Evolutionary conservation across 768 basidiomycete genomes (phyloP).

Genomic region (Boletus tomentosulus): DNA sequence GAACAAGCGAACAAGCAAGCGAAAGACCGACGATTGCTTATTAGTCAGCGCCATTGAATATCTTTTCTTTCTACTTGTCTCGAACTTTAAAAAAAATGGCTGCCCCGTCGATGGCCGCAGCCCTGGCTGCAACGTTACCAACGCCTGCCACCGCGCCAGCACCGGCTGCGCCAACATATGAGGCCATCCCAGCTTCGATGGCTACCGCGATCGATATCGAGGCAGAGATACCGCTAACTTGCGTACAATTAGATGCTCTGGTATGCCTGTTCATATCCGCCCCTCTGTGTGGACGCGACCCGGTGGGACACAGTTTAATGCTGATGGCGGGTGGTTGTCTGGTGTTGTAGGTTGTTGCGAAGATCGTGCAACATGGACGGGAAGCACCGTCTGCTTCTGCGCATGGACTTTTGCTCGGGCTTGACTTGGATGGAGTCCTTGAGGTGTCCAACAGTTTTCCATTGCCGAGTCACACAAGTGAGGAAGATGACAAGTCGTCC

Average conservation of each 20-base stretch:
- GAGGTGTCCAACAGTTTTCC: constrained; percentile 92
- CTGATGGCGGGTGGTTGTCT: constrained; percentile 10
- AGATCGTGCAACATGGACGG: constrained; percentile 89
- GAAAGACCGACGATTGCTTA: constrained; percentile 5
- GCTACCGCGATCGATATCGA: constrained; percentile 92
- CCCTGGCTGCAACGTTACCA: constrained; percentile 81
- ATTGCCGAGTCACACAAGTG: constrained; percentile 64
- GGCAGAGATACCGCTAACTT: constrained; percentile 75
- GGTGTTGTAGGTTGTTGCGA: constrained; percentile 71
- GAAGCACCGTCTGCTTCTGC: constrained; percentile 72
- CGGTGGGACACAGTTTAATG: neutral
- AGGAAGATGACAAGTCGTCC: constrained; percentile 79
- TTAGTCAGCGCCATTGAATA: constrained; percentile 19
- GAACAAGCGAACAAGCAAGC: neutral
- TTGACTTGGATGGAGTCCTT: constrained; percentile 87
- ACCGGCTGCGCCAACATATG: constrained; percentile 66
- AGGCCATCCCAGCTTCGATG: constrained; percentile 90
- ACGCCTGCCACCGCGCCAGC: constrained; percentile 53
- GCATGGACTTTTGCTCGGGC: constrained; percentile 82
- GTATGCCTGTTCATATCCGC: constrained; percentile 42
- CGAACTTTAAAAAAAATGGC: constrained; percentile 39
- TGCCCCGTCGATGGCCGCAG: constrained; percentile 87
- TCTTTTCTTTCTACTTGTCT: neutral
- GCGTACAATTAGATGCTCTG: constrained; percentile 82
- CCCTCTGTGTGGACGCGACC: neutral